Conservation (phyloP, 176 grass and related monocot species). For the Carex cristatella region DNA sequence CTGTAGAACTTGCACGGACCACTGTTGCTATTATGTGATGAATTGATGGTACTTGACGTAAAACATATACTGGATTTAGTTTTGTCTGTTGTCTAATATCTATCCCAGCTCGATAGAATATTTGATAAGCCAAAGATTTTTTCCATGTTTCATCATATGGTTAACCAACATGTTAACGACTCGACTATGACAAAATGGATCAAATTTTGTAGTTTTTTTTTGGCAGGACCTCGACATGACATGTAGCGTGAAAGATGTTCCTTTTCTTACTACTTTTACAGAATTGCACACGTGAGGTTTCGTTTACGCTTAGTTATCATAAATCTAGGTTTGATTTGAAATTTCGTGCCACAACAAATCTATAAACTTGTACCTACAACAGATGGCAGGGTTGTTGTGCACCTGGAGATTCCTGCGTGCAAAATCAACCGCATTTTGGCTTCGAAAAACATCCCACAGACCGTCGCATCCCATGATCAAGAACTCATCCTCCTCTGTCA, state of each 20-base stretch:
- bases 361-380: slow-evolving; percentile 29
- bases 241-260: no score
- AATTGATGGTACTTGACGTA: neutral
- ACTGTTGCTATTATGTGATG: neutral
- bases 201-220: no score
- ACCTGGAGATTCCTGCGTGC: slow-evolving; percentile 78
- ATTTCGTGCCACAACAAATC: neutral
- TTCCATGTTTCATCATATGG: neutral
- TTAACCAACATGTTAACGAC: neutral
- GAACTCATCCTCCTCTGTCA: slow-evolving; percentile 82
- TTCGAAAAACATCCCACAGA: slow-evolving; percentile 92
- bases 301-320: neutral
- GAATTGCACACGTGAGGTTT: neutral
- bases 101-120: neutral
- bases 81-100: neutral
- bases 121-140: neutral
- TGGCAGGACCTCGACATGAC: no score
- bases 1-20: neutral
- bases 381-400: slow-evolving; percentile 65
- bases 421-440: slow-evolving; percentile 90
- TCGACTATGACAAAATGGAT: neutral
- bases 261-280: neutral
- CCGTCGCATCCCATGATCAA: slow-evolving; percentile 92
- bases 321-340: neutral
- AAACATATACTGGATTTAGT: no score